phyloP scores from a whole-genome alignment of 768 basidiomycete genomes.

The Leccinum ochraceum region DNA sequence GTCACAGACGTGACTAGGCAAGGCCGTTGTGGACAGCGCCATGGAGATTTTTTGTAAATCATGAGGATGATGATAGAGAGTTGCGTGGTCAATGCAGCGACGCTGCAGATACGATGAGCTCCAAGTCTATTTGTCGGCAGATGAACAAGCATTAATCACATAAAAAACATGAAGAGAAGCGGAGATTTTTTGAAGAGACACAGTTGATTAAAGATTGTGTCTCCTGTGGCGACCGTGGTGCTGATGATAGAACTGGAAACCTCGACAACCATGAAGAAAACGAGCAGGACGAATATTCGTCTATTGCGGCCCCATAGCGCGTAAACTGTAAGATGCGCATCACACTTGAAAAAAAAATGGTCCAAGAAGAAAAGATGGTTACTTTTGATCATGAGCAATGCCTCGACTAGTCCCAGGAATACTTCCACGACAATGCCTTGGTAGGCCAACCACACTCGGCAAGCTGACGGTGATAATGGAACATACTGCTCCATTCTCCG shows the following conservation, averaged over 20 bases:
- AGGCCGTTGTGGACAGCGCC: background rate
- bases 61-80: constrained; percentile 5
- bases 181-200: constrained; percentile 10
- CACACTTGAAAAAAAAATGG: background rate
- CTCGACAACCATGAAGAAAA: constrained; percentile 2
- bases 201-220: constrained; percentile 6
- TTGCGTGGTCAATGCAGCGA: constrained; percentile 3
- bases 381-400: constrained; percentile 14
- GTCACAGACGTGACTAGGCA: constrained; percentile 1
- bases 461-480: background rate
- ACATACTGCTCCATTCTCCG: constrained; percentile 6
- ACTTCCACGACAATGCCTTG: constrained; percentile 6
- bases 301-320: constrained; percentile 5
- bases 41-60: constrained; percentile 5
- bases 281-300: constrained; percentile 7
- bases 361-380: background rate
- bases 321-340: constrained; percentile 4
- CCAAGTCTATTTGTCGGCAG: background rate
- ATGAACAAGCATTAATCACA: constrained; percentile 2
- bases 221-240: background rate
- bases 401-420: constrained; percentile 13
- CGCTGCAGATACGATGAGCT: background rate
- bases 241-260: constrained; percentile 4
- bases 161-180: constrained; percentile 4
- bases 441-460: constrained; percentile 13